A percentile compares a stretch with the other conserved stretches of the same genome.
Conservation (phyloP, 345 rosid species). For the Moricandia moricandioides region DNA sequence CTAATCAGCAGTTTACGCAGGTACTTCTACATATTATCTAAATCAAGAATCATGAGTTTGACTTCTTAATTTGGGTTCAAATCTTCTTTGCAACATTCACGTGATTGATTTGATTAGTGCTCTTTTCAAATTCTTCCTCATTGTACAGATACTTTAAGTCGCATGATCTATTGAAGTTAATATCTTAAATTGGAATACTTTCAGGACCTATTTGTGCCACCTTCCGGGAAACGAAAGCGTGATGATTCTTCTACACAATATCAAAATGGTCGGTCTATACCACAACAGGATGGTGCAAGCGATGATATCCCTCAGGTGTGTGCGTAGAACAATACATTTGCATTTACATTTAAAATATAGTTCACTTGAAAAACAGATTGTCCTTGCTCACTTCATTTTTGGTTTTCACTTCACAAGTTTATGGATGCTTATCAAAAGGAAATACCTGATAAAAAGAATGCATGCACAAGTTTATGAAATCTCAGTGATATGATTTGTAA, state of each 20-base stretch:
- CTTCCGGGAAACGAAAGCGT: constrained; percentile 93
- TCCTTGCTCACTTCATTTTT: constrained; percentile 3
- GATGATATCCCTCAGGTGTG: constrained; percentile 50
- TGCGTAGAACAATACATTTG: constrained; percentile 34
- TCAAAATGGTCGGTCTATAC: constrained; percentile 84
- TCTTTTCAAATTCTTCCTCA: constrained; percentile 1
- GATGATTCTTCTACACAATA: constrained; percentile 67
- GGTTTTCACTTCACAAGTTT: background rate
- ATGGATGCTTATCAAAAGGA: background rate
- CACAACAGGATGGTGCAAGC: constrained; percentile 95
- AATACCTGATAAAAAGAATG: background rate
- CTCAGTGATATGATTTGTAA: background rate
- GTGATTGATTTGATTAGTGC: constrained; percentile 9
- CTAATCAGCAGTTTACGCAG: constrained; percentile 77
- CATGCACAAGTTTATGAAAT: background rate
- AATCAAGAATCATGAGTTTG: background rate
- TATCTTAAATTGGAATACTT: constrained; percentile 15
- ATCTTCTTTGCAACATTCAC: background rate
- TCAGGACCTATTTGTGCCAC: constrained; percentile 78
- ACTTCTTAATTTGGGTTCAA: constrained; percentile 7
- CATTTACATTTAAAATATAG: constrained; percentile 9
- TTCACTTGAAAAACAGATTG: background rate
- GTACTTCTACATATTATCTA: constrained; percentile 39
- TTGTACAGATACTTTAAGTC: background rate
- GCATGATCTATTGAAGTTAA: background rate